These are phyloP conservation scores for Aspergillus sparsus DNA, from an alignment of 495 filamentous ascomycete genomes.

Conservation along the genomic window DNA sequence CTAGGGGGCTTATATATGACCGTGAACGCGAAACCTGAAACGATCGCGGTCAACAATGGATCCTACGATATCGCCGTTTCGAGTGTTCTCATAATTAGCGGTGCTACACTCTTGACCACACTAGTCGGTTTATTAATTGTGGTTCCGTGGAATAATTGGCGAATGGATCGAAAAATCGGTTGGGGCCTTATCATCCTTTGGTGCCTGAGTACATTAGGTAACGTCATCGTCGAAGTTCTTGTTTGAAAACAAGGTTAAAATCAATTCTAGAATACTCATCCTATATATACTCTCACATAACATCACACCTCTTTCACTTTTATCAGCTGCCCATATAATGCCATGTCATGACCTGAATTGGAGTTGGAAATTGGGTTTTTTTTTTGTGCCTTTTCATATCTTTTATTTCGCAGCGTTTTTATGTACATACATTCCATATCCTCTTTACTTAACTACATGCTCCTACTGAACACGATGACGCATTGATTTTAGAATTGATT, in stretches of 20 bases:
- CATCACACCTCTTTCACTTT: not conserved
- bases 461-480: no score
- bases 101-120: conserved; percentile 76
- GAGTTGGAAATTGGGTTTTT: no score
- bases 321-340: not conserved
- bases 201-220: conserved; percentile 78
- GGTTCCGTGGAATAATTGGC: conserved; percentile 86
- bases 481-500: no score
- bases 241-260: conserved; percentile 16
- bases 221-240: conserved; percentile 75
- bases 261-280: not conserved
- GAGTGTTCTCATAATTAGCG: conserved; percentile 79
- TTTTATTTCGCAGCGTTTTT: no score
- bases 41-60: conserved; percentile 38
- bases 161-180: conserved; percentile 82
- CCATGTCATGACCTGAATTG: no score
- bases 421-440: no score
- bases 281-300: conserved; percentile 3
- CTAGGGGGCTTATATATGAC: conserved; percentile 85
- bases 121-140: conserved; percentile 74
- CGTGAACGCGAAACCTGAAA: conserved; percentile 39
- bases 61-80: conserved; percentile 78
- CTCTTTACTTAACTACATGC: no score
- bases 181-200: conserved; percentile 82
- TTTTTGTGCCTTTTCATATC: no score